Evolutionary conservation across 2,329 filamentous ascomycete genomes (phyloP), one percentile per base, ranked within the genome.

Genomic region (Calonectria pseudoreteaudii): DNA sequence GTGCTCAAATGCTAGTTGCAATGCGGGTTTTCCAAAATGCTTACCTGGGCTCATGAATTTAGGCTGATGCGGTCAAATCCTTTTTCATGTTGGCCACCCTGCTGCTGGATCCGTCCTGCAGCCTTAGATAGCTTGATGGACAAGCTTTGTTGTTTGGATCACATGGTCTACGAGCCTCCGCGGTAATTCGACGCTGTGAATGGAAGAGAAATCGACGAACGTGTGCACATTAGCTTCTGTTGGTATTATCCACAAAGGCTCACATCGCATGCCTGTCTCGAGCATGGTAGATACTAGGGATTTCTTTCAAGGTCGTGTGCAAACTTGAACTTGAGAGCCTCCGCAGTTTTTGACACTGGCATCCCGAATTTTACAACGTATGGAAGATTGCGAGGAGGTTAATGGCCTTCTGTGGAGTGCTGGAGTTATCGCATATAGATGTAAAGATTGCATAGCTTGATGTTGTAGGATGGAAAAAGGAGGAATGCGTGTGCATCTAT

Each of bases 41-140:
- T 44, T 1, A 60, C 10, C n/a, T 67, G 60, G 26, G 11, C 2
- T 49, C 31, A 10, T 0, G 5, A 9, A 9, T 68, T 82, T 7
- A 28, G 60, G 79, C 84, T 38, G 20, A 79, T 3, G 79, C 70
- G 50, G 82, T 84, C 49, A 83, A 81, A 3, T 62, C 74, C 60
- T 71, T 84, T 83, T 26, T 76, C 85, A 30, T 80, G 82, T 75
- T 82, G 83, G 78, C 81, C 85, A 68, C 67, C 83, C 56, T 81
- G 84, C 23, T 81, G 81, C 74, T 70, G 60, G 18, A 26, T 84
- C 76, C 38, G n/a, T 38, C 66, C 72, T 7, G 1, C 0, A 8
- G 38, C 38, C 16, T 18, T 41, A 14, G 38, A 14, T 18, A 41
- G 2, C 38, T 41, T 18, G 18, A 14, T 41, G 38, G 38, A 44